Evolutionary conservation across 1,284 basidiomycete species (phyloP).

Genomic region (Rhodotorula sp.): DNA sequence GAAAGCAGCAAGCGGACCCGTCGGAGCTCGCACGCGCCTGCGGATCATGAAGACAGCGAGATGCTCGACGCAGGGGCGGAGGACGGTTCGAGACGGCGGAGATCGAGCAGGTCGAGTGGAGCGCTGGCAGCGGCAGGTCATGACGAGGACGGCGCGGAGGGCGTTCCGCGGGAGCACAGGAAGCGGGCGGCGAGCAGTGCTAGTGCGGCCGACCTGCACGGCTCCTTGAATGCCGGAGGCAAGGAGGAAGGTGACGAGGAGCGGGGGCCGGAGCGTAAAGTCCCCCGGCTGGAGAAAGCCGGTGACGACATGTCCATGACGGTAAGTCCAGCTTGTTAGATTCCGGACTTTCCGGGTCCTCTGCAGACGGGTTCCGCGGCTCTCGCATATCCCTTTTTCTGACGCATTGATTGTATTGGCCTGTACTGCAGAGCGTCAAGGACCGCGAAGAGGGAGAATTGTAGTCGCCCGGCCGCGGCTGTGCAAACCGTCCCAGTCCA

Average conservation of each 20-base stretch:
- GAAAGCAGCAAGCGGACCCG: conserved; percentile 12
- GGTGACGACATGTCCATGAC: not conserved
- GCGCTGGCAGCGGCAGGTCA: not conserved
- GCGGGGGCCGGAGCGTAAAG: conserved; percentile 16
- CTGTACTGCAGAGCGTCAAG: not conserved
- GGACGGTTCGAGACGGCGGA: not conserved
- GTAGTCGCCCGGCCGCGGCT: not conserved
- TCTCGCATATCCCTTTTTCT: not conserved
- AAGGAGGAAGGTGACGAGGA: not conserved
- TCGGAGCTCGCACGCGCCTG: not conserved
- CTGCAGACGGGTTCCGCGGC: not conserved
- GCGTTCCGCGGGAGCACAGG: not conserved
- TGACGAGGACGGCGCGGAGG: conserved; percentile 2
- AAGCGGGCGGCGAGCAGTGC: conserved; percentile 11
- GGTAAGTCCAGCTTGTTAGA: not conserved
- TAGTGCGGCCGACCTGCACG: not conserved
- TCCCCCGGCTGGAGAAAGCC: conserved; percentile 10
- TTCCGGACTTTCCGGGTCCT: not conserved
- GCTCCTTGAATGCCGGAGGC: not conserved
- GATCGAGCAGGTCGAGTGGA: not conserved
- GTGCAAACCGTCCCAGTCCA: not conserved
- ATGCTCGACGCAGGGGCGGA: not conserved
- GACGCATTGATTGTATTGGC: not conserved
- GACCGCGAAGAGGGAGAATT: not conserved
- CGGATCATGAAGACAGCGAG: not conserved